These are phyloP conservation scores for Powellomyces hirtus DNA, from an alignment of 192 early-diverging fungal species.

Conservation along the genomic window DNA sequence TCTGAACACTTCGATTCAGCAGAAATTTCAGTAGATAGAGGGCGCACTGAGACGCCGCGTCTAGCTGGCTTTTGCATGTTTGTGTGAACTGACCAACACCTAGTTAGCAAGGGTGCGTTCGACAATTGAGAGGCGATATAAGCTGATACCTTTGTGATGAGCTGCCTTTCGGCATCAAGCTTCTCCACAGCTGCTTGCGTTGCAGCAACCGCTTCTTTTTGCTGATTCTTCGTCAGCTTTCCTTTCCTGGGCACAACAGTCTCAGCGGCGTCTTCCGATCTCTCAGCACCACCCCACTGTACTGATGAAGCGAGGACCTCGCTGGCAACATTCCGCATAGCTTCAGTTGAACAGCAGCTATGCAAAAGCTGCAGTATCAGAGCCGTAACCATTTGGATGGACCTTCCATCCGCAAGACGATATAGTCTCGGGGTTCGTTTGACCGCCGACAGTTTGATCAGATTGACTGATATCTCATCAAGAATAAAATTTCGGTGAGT, in stretches of 20 bases:
- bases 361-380: conserved; percentile 74
- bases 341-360: conserved; percentile 30
- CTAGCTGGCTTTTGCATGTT: conserved; percentile 28
- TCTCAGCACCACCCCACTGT: not conserved
- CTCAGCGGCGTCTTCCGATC: not conserved
- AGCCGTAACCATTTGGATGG: conserved; percentile 70
- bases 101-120: not conserved
- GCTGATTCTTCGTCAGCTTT: not conserved
- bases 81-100: conserved; percentile 11
- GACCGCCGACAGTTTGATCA: conserved; percentile 65
- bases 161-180: not conserved
- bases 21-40: conserved; percentile 62
- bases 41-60: conserved; percentile 55
- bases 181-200: not conserved
- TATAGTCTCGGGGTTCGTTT: conserved; percentile 55
- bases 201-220: not conserved
- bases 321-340: not conserved
- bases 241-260: not conserved
- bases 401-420: conserved; percentile 57
- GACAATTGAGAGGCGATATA: not conserved
- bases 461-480: conserved; percentile 77
- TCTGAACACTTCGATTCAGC: conserved; percentile 50
- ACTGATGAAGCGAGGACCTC: not conserved
- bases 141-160: conserved; percentile 1
- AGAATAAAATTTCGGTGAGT: conserved; percentile 76